These are phyloP conservation scores for Eucalyptus rudis DNA, from an alignment of 345 rosid species.

Conservation along the genomic window DNA sequence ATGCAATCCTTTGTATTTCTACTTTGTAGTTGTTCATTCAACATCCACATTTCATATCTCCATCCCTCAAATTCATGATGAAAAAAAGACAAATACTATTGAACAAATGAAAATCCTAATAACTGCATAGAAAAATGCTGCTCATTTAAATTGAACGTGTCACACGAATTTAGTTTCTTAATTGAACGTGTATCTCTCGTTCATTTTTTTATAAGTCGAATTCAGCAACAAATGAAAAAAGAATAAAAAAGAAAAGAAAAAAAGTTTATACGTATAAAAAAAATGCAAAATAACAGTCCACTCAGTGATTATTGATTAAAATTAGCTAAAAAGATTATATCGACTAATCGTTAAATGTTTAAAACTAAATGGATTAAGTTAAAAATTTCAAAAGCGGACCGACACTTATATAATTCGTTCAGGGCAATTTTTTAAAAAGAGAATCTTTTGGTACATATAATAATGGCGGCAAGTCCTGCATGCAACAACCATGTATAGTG, in stretches of 20 bases:
- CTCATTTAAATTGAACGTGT: not conserved
- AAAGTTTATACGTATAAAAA: no score
- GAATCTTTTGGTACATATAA: not conserved
- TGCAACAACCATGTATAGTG: not conserved
- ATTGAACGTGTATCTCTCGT: accelerated
- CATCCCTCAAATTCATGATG: not conserved
- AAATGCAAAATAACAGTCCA: no score
- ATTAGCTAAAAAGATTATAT: no score
- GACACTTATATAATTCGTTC: no score
- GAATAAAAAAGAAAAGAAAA: no score
- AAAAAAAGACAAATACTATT: not conserved
- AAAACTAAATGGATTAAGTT: no score
- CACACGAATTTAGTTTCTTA: not conserved
- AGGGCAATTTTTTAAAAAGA: not conserved
- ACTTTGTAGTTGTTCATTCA: not conserved
- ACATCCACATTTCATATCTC: not conserved
- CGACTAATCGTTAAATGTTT: no score
- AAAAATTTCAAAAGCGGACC: no score
- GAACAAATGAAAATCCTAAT: not conserved
- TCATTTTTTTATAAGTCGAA: accelerated
- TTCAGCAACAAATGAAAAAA: accelerated
- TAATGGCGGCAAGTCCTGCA: not conserved
- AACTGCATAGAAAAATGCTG: accelerated
- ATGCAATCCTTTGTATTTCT: not conserved
- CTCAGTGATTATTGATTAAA: accelerated